Evolutionary conservation across 176 grass and related monocot genomes (phyloP), one percentile per base, ranked within the genome.

Genomic region (Avena insularis): DNA sequence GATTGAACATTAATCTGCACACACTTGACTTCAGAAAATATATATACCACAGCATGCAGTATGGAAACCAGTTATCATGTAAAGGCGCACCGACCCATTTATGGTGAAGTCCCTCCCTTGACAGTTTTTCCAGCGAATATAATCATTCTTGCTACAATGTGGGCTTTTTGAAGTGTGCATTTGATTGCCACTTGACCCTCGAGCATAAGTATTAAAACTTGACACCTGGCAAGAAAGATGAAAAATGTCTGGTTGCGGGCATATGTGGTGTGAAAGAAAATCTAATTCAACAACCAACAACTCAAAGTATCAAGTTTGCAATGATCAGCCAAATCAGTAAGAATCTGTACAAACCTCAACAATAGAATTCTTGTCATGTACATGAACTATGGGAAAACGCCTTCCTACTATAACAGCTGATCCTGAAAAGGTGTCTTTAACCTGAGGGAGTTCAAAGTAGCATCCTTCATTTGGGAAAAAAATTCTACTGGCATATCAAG

Each of bases 381-480:
- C 94, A 92, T 99, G 97, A 68, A 92, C 94, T 78, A 96, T 99
- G 70, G 97, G 94, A 89, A 99, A 99, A 47, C 94, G 91, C 69
- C 87, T 94, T 84, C 97, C 97, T 78, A 99, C 82, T 87, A 94
- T 96, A 54, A 88, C 83, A 90, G 90, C 90, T 78, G 92, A 93
- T 75, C 89, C 88, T 69, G 75, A 77, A 71, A 99, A 99, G 71
- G 87, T 88, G 25, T 92, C 93, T 70, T 93, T 89, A 76, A 99
- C 94, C 97, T 99, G 83, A 49, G 89, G 43, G 82, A 69, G 6
- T 83, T 83, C 3, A 61, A 78, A 62, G 19, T 55, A 86, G 85
- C 69, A 79, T 77, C 67, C 19, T 87, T 84, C 63, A 83, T 78
- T 67, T 76, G 6, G 25, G 25, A 81, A 23, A 83, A 48, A 54